Base-by-base conservation (phyloP, 1,284 basidiomycete species). In the Ceratobasidium sp. region DNA sequence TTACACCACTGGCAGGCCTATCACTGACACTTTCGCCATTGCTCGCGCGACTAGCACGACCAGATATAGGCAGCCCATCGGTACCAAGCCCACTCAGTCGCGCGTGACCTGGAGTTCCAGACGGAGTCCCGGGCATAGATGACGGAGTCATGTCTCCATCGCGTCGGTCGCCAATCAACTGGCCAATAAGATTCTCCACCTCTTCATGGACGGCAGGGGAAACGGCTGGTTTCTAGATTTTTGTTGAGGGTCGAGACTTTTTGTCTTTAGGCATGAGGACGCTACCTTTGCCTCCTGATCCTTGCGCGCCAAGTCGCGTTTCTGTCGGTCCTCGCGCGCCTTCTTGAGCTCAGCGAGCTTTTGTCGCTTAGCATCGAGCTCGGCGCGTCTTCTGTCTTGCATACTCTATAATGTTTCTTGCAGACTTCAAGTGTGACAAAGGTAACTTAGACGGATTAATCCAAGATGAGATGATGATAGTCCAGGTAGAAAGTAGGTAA, bases 321-420 rank as follows among this genome's bases (percentile, higher is more conserved):
- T 88, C 71, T 74, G 62, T 57, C 75, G 63, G 74, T 91, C 88
- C 58, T 88, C 87, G 49, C 93, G 83, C 47, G 89, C 91, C 78
- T 89, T 88, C 74, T 91, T 86, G 35, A 96, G 85, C 76, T 96
- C 94, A 58, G 89, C 94, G 50, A 98, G 89, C 81, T 95, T 96
- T 7, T 90, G 89, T 74, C 91, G 86, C 83, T 98, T 99, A 49
- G 91, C 93, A 82, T 96, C 95, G 75, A 98, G 94, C 83, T 98
- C 96, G 78, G 90, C 87, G 78, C 89, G 82, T 47, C 91, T 85
- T 73, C 82, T 80, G 72, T 85, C 84, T 23, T 79, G 80, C 79
- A 81, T 80, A 38, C 2, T 21, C 38, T 69, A n/a, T n/a, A 4
- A 1, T 11, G 35, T 23, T 59, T 44, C 21, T 7, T 26, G 23